Percentiles rank a stretch among this genome's conserved stretches.
phyloP scores from a whole-genome alignment of 495 filamentous ascomycete genomes.

The Trichoderma parareesei region DNA sequence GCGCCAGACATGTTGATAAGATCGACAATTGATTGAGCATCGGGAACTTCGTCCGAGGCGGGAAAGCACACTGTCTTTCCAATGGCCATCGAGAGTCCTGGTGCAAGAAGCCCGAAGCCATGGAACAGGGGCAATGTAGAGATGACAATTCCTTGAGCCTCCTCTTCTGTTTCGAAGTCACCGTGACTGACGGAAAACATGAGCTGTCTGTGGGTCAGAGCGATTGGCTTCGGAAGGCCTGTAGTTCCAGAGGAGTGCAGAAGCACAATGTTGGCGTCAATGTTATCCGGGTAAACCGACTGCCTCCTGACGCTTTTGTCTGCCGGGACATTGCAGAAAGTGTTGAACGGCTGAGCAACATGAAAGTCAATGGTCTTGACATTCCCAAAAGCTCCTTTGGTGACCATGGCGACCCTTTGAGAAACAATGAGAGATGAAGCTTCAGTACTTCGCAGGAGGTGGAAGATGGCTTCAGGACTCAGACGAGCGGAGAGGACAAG shows the following conservation, averaged over 20 bases:
- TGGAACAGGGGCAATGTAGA: slow-evolving; percentile 34
- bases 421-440: slow-evolving; percentile 21
- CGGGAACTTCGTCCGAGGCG: slow-evolving; percentile 15
- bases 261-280: slow-evolving; percentile 11
- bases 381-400: background rate
- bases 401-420: slow-evolving; percentile 13
- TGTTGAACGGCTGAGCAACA: slow-evolving; percentile 6
- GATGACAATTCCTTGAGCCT: slow-evolving; percentile 19
- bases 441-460: slow-evolving; percentile 18
- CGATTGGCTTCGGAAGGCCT: slow-evolving; percentile 32
- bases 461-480: slow-evolving; percentile 19
- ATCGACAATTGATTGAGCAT: slow-evolving; percentile 10
- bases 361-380: background rate
- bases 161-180: slow-evolving; percentile 12
- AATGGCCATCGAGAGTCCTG: slow-evolving; percentile 21
- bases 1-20: slow-evolving; percentile 11
- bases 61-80: slow-evolving; percentile 26
- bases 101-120: slow-evolving; percentile 29
- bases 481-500: slow-evolving; percentile 24
- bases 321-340: slow-evolving; percentile 1
- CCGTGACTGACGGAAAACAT: background rate
- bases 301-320: background rate
- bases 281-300: background rate
- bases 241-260: slow-evolving; percentile 13
- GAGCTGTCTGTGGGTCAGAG: slow-evolving; percentile 24